Base-by-base conservation (phyloP, 2,329 filamentous ascomycete species). In the Xylaria hypoxylon region DNA sequence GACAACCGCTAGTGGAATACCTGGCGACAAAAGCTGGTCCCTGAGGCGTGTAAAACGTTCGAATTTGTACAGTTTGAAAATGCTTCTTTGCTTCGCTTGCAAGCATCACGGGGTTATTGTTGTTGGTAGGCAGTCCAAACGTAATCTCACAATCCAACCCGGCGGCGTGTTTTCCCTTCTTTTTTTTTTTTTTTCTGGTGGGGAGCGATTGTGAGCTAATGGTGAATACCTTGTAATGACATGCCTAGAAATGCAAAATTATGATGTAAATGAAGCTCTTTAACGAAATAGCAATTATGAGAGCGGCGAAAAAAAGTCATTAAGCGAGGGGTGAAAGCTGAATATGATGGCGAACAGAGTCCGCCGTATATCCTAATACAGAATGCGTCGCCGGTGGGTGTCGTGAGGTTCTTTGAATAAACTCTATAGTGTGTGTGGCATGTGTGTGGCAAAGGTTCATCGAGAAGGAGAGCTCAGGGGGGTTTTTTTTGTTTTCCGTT, bases 81-180 rank as follows among this genome's bases (percentile, higher is more conserved):
- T 35, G 19, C 5, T n/a, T 1, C 11, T 15, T 28, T n/a, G 47
- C 47, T n/a, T 50, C 8, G 26, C 35, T 38, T 15, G 13, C 35
- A 13, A 38, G 11, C 13, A 15, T 13, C 35, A 13, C 35, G 35
- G 13, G 35, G 11, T 31, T 31, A 8, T 38, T 38, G 35, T 38
- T 22, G 31, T 52, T 3, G n/a, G 48, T n/a, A 22, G 51, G 10
- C 33, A 6, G 51, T 42, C 33, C 7, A 42, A 64, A 62, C 64
- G 66, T 68, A 62, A 44, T 42, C 64, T 64, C 51, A 59, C 67
- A 62, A 55, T 40, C 40, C 48, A 56, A 67, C 62, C 44, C 42
- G 40, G 24, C 52, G n/a, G n/a, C 8, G 28, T 33, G 19, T 19
- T 44, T 52, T 44, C 35, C 48, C 35, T 22, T 52, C 48, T 22